Conservation (phyloP, 192 early-diverging fungal genomes). For the Umbelopsis vinacea region DNA sequence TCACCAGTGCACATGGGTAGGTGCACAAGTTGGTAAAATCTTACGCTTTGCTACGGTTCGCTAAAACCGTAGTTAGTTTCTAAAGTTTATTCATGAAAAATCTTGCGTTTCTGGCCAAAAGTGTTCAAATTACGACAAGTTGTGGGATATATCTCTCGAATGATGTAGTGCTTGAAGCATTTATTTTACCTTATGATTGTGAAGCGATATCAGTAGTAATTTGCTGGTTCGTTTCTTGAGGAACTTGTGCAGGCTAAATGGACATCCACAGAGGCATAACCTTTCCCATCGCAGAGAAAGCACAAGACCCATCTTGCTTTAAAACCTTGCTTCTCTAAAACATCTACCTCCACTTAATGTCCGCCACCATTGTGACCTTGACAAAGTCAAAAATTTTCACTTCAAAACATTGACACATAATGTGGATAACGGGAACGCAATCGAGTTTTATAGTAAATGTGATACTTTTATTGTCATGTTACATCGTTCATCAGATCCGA, state of each 20-base stretch:
- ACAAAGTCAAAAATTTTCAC: no score
- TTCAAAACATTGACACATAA: neutral
- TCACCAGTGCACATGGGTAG: neutral
- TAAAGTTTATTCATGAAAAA: neutral
- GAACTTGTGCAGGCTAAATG: no score
- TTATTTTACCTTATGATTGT: neutral
- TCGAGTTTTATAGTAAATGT: no score
- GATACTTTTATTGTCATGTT: no score
- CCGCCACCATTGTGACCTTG: no score
- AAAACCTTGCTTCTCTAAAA: no score
- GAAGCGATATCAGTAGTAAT: neutral
- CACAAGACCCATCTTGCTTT: no score
- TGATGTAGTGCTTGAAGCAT: neutral
- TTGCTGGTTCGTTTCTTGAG: neutral
- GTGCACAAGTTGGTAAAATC: neutral
- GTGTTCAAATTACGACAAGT: neutral
- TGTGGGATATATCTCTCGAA: neutral
- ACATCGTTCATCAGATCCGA: conserved; percentile 21
- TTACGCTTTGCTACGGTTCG: conserved; percentile 1
- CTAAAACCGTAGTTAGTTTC: conserved; percentile 15
- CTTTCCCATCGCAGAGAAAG: no score
- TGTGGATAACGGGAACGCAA: neutral
- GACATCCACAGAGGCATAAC: no score
- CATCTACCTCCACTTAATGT: no score
- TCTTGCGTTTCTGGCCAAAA: neutral